Conservation (phyloP, 345 rosid species). For the Cardamine chenopodiifolia region DNA sequence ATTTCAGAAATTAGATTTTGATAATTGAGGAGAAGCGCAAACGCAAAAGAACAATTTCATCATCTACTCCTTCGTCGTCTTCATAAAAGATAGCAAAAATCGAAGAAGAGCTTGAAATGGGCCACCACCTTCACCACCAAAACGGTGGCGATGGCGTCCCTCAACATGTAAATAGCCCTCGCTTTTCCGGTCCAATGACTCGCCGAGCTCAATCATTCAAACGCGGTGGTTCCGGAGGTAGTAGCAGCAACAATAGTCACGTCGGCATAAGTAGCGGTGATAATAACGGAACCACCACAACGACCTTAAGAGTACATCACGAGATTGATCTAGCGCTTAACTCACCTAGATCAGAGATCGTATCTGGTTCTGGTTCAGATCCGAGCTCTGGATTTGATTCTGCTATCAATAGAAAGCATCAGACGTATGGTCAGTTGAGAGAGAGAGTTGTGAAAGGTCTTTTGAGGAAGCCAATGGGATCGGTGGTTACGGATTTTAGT, state of each 20-base stretch:
- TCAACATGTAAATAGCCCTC: constrained; percentile 78
- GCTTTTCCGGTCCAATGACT: constrained; percentile 84
- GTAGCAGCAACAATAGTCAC: constrained; percentile 27
- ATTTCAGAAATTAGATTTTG: background rate
- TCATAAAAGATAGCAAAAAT: constrained; percentile 41
- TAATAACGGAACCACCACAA: background rate
- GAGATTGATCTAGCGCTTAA: constrained; percentile 73
- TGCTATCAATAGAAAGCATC: constrained; percentile 46
- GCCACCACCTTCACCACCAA: constrained; percentile 58
- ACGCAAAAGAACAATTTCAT: no score
- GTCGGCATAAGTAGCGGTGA: constrained; percentile 4
- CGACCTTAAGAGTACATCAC: constrained; percentile 50
- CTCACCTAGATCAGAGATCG: constrained; percentile 83
- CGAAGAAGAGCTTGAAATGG: constrained; percentile 57
- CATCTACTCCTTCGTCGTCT: background rate
- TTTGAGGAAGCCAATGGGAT: constrained; percentile 60
- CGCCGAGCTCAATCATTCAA: constrained; percentile 92
- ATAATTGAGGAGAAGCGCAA: background rate
- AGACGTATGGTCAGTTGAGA: constrained; percentile 42
- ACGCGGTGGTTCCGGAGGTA: constrained; percentile 53
- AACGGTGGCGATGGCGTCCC: constrained; percentile 71
- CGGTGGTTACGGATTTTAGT: constrained; percentile 62
- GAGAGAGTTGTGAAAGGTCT: constrained; percentile 59
- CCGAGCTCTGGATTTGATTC: constrained; percentile 49
- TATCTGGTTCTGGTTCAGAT: constrained; percentile 35